Evolutionary conservation across 495 filamentous ascomycete species (phyloP), one percentile per base, ranked within the genome.

Genomic region (Aspergillus ostianus): DNA sequence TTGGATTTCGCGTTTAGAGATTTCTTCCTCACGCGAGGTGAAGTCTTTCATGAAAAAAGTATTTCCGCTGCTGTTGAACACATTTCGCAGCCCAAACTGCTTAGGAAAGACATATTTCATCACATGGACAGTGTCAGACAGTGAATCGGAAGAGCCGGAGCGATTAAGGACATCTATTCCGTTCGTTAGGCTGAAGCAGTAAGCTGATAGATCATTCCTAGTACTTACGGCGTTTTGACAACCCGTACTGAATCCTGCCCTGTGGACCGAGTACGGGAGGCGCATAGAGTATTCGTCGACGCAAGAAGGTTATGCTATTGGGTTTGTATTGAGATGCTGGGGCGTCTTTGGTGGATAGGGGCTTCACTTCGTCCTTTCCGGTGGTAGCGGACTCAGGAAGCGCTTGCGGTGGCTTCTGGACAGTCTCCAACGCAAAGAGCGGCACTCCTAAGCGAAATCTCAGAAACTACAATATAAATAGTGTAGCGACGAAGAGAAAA

Each of bases 41-140:
- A 93, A 93, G 67, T 94, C 90, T 62, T 90, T 93, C 64, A 92
- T 85, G 30, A 81, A 79, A 52, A 91, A 86, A 0, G 80, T 75
- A 0, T 85, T 91, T 60, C 92, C 84, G 29, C 72, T 83, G 17
- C 66, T 68, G 65, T 93, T 82, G 64, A 98, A 97, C n/a, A 88
- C 90, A 73, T 97, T 98, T 63, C 93, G 90, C 13, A 98, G 76
- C 4, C 85, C 85, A 67, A 96, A 97, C 69, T 98, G 92, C 19
- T 88, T 81, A 30, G 94, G 94, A 62, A 98, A 98, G 2, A 98
- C 86, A 70, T 98, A 93, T 74, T 91, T 92, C 84, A 96, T 84
- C 26, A 97, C 74, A 59, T 89, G 90, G 7, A 87, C 66, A 0
- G 85, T 89, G 53, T 89, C 80, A 15, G 53, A 58, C 30, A 67